phyloP scores from a whole-genome alignment of 1,284 basidiomycete species.

The Sporisorium iseilematis-ciliati region DNA sequence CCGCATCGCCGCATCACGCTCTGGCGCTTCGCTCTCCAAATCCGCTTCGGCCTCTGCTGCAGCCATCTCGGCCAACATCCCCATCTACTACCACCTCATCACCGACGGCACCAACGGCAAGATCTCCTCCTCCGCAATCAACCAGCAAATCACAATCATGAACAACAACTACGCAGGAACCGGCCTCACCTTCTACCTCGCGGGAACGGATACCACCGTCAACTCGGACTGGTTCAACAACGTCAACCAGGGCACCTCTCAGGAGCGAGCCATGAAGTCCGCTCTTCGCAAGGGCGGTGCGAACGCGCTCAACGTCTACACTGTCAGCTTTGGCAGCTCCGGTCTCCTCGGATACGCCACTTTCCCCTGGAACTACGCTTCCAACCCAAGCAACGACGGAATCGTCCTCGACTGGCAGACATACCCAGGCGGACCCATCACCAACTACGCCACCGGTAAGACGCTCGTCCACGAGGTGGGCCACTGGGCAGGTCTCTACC shows the following conservation, averaged over 20 bases:
- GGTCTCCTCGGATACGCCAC: constrained; percentile 71
- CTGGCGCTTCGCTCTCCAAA: constrained; percentile 1
- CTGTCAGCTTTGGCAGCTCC: constrained; percentile 66
- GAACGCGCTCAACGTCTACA: constrained; percentile 74
- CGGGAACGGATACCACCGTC: constrained; percentile 67
- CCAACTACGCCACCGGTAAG: constrained; percentile 73
- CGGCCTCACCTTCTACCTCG: constrained; percentile 73
- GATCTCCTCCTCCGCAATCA: constrained; percentile 35
- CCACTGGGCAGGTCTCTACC: constrained; percentile 73
- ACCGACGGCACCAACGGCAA: constrained; percentile 48
- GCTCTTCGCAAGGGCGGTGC: constrained; percentile 72
- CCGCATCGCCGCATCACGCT: constrained; percentile 13
- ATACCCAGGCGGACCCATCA: constrained; percentile 72
- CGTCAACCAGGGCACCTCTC: constrained; percentile 71
- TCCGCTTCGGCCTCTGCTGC: constrained; percentile 1
- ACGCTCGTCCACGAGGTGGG: constrained; percentile 75
- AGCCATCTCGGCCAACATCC: constrained; percentile 32
- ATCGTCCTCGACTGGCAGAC: constrained; percentile 28
- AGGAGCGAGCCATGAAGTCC: constrained; percentile 75
- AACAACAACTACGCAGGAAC: constrained; percentile 72
- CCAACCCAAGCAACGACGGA: constrained; percentile 70
- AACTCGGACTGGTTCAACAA: constrained; percentile 74
- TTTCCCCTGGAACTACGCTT: constrained; percentile 70
- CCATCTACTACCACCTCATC: constrained; percentile 53
- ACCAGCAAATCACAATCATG: constrained; percentile 73